A percentile compares a stretch with the other conserved stretches of the same genome.
Conservation (phyloP, 2,329 filamentous ascomycete species). For the Stemphylium lycopersici region DNA sequence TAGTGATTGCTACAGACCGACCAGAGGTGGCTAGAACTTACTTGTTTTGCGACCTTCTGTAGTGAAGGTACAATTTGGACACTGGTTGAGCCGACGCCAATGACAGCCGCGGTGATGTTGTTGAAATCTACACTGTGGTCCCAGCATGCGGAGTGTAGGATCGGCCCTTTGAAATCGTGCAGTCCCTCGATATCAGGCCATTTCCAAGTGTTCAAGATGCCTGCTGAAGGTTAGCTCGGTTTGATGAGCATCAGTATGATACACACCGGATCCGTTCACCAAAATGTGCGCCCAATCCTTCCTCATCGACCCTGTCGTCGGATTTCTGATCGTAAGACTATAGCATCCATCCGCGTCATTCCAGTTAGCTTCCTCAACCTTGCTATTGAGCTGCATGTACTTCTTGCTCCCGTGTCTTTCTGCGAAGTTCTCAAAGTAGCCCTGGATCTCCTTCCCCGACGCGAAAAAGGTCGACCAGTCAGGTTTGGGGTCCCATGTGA, state of each 20-base stretch:
- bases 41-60: slow-evolving; percentile 46
- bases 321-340: slow-evolving; percentile 47
- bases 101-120: slow-evolving; percentile 39
- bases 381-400: slow-evolving; percentile 55
- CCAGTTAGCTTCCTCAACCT: slow-evolving; percentile 54
- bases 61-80: slow-evolving; percentile 48
- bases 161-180: slow-evolving; percentile 51
- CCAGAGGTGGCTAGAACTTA: background rate
- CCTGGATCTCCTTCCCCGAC: slow-evolving; percentile 56
- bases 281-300: slow-evolving; percentile 50
- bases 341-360: slow-evolving; percentile 50
- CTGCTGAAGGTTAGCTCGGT: slow-evolving; percentile 48
- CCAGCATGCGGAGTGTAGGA: slow-evolving; percentile 54
- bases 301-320: slow-evolving; percentile 39
- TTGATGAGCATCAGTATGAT: slow-evolving; percentile 18
- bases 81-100: slow-evolving; percentile 43
- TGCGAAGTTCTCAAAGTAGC: slow-evolving; percentile 58
- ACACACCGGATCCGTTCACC: slow-evolving; percentile 52
- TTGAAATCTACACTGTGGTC: slow-evolving; percentile 49
- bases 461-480: slow-evolving; percentile 61
- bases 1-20: background rate
- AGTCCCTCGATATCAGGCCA: slow-evolving; percentile 53
- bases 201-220: slow-evolving; percentile 54
- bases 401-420: slow-evolving; percentile 62
- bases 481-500: slow-evolving; percentile 65